phyloP scores from a whole-genome alignment of 129 eudicot genomes.

The Mikania micrantha region DNA sequence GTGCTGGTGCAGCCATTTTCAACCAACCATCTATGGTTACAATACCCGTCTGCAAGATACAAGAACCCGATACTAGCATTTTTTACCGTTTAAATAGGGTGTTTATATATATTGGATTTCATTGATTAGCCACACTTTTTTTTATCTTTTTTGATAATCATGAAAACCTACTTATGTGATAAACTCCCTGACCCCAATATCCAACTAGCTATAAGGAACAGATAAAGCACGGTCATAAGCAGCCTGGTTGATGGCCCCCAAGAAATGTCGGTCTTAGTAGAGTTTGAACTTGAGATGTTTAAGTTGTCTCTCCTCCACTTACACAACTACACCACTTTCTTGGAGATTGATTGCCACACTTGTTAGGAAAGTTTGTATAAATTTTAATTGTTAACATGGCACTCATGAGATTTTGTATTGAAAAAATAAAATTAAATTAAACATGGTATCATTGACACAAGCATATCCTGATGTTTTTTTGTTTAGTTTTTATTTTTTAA shows the following conservation, averaged over 20 bases:
- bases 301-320: too few species aligned
- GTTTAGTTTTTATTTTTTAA: too few species aligned
- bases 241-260: too few species aligned
- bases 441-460: background rate
- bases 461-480: background rate
- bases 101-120: background rate
- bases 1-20: constrained; percentile 89
- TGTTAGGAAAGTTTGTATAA: background rate
- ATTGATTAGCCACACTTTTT: constrained; percentile 2
- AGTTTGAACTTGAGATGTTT: too few species aligned
- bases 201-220: too few species aligned
- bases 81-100: background rate
- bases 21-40: constrained; percentile 82
- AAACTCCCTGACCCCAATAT: too few species aligned
- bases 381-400: background rate
- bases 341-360: too few species aligned
- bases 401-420: background rate
- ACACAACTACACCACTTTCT: too few species aligned
- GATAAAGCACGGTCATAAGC: too few species aligned
- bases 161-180: too few species aligned
- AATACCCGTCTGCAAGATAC: constrained; percentile 58
- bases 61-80: constrained; percentile 4
- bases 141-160: too few species aligned
- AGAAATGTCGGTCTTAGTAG: too few species aligned
- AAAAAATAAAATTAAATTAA: background rate